Percentiles rank a stretch among this genome's conserved stretches.
These are phyloP conservation scores for Hymenoscyphus fraxineus DNA, from an alignment of 2,329 filamentous ascomycete genomes.

Conservation along the genomic window DNA sequence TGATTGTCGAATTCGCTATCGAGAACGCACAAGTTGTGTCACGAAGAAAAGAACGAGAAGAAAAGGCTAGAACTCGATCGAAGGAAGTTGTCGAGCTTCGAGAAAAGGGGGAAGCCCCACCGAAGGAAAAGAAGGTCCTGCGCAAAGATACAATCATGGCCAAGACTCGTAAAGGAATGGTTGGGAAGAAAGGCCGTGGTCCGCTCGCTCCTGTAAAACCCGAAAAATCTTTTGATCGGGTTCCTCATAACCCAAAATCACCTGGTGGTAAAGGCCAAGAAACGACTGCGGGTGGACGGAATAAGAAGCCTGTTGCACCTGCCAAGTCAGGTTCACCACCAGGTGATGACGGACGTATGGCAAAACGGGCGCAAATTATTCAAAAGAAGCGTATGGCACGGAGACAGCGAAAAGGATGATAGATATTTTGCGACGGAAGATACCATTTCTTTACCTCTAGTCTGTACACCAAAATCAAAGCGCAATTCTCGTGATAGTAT, in stretches of 20 bases:
- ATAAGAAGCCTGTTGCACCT: slow-evolving; percentile 20
- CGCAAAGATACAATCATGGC: slow-evolving; percentile 33
- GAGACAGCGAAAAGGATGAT: slow-evolving; percentile 44
- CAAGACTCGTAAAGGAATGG: slow-evolving; percentile 37
- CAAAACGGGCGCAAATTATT: slow-evolving; percentile 72
- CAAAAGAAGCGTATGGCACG: slow-evolving; percentile 78
- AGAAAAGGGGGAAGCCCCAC: slow-evolving; percentile 31
- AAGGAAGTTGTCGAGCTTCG: slow-evolving; percentile 35
- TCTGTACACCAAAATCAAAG: not conserved
- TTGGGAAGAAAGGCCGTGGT: slow-evolving; percentile 26
- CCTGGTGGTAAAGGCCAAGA: slow-evolving; percentile 18
- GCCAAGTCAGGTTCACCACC: slow-evolving; percentile 34
- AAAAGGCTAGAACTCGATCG: slow-evolving; percentile 45
- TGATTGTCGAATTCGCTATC: slow-evolving; percentile 96
- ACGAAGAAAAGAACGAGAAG: slow-evolving; percentile 64
- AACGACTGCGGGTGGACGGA: slow-evolving; percentile 10
- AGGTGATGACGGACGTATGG: slow-evolving; percentile 51
- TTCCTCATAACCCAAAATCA: slow-evolving; percentile 10
- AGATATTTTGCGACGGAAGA: slow-evolving; percentile 15
- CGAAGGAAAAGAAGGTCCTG: slow-evolving; percentile 35
- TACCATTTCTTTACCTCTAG: slow-evolving; percentile 9
- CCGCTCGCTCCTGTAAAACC: slow-evolving; percentile 10
- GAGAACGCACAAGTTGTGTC: slow-evolving; percentile 96
- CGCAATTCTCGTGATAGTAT: not conserved
- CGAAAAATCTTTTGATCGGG: slow-evolving; percentile 26